Base-by-base conservation (phyloP, 108 stramenopile genomes). In the Stephanodiscus triporus region DNA sequence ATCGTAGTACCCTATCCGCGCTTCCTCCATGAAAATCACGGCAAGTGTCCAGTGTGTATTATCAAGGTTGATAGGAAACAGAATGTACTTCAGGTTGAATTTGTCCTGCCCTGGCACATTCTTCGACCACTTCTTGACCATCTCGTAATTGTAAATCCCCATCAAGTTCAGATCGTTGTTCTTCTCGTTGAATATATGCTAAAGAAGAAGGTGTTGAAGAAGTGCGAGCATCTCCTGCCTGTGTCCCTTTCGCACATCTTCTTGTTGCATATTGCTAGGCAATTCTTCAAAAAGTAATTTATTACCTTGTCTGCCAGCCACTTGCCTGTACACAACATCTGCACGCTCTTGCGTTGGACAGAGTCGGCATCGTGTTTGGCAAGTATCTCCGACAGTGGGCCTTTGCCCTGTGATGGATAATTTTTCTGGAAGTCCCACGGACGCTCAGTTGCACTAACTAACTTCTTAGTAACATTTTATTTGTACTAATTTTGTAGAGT, bases 271-370 rank as follows among this genome's bases (percentile, higher is more conserved):
- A 76, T 84, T 37, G 90, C 79, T 48, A 97, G 77, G 58, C 73
- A 81, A 83, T 95, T 89, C 26, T 84, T 73, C 58, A 92, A 84
- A 73, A 95, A 98, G 78, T 93, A 97, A 63, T 97, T 96, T 51
- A 98, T 97, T 8, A 97, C 91, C 85, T 98, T 97, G 72, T 98
- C 98, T 59, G 95, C 97, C 62, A 98, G 82, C 98, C 98, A 98
- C 50, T 84, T 70, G 19, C 90, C 88, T 0, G 91, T 91, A 47
- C 66, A 73, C 11, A 96, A 82, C 27, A 70, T 77, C 11, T 78
- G 82, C 75, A 96, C 84, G 43, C 87, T 89, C 20, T 42, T 29
- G 8, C 91, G 81, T 60, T 82, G 86, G 32, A 94, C 88, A 1
- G 84, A 82, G 79, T 96, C 95, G 29, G 84, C 73, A 20, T 79